Base-by-base conservation (phyloP, 371 early-diverging fungal genomes). In the Smittium culicis region DNA sequence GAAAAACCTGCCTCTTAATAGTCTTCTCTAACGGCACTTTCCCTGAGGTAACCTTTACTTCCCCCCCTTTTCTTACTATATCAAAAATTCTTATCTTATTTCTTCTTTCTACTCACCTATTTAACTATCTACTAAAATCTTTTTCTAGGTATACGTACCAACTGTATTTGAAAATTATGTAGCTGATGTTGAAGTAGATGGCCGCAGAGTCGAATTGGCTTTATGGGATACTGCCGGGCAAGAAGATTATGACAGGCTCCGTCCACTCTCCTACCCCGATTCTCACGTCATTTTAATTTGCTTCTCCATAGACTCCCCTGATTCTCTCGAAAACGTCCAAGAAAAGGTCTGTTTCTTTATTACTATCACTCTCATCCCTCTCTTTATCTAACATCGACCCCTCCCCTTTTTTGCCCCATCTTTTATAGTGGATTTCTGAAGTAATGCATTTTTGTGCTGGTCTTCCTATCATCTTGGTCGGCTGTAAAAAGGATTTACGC, bases 231-330 rank as follows among this genome's bases (percentile, higher is more conserved):
- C 85, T 70, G 94, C 94, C 58, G 92, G 90, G 32, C 94, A 94
- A 74, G 94, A 94, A 74, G 93, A 93, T 73, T 93, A 90, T 73
- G 93, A 93, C 78, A 90, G 95, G 71, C 88, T 97, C 73, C 87
- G 98, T 61, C 95, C 96, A n/a, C 83, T 96, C 64, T 92, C 93
- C 34, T 98, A 96, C 78, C 92, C 96, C 34, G 95, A 94, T 78
- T 89, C 95, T 60, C 92, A 98, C 79, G 95, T 95, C 73, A 89
- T 98, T 71, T 81, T 98, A 67, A 94, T 98, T 73, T 94, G 95
- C 79, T 94, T 90, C 74, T 83, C 92, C 68, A 83, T 94, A 72
- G 93, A 94, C 74, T 88, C 90, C 57, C 92, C 94, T 61, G 95
- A 94, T 78, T 93, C 93, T 34, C 82, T 95, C 70, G 94, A 94